Evolutionary conservation across 2,329 filamentous ascomycete genomes (phyloP), one percentile per base, ranked within the genome.

Genomic region (Fusarium brevicatenulatum): DNA sequence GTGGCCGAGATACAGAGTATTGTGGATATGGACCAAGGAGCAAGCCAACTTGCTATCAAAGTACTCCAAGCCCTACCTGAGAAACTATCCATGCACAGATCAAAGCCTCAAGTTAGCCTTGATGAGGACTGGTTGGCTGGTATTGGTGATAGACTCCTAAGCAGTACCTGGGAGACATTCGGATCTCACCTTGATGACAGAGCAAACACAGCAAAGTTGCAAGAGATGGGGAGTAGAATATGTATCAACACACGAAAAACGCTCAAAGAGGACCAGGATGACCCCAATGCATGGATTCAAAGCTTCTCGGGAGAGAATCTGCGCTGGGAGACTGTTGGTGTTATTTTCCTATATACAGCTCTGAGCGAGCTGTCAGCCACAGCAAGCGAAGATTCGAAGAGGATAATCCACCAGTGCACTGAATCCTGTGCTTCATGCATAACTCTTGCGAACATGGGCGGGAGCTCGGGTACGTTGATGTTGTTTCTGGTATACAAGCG

Each of bases 61-160:
- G 36, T 60, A 2, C 30, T 60, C 7, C 57, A 55, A 15, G 47
- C 46, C 7, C 13, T 60, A 16, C 28, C 57, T 1, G 36, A 60
- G 2, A 34, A 18, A 15, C 3, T 8, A 1, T 1, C 3, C 3
- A 11, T 18, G 2, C 0, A 9, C 3, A 10, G 12, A 9, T 5
- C 15, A 2, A 39, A 1, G 4, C 16, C 40, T 4, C 2, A 18
- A 12, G 5, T 3, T 21, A 18, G 9, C 9, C 18, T 40, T 15
- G 47, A 55, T 4, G 57, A 42, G 6, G 36, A 54, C 12, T 60
- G 46, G 46, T 10, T 60, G 36, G 30, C 13, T 6, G 18, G 10
- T 7, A 25, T 60, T n/a, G 28, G 57, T 16, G 47, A 42, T 11
- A 42, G 5, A 21, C 32, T 60, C 4, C 39, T 60, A 5, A 18